Percentiles rank a stretch among this genome's conserved stretches.
Conservation (phyloP, 2,329 filamentous ascomycete genomes). For the Orbilia javanica region DNA sequence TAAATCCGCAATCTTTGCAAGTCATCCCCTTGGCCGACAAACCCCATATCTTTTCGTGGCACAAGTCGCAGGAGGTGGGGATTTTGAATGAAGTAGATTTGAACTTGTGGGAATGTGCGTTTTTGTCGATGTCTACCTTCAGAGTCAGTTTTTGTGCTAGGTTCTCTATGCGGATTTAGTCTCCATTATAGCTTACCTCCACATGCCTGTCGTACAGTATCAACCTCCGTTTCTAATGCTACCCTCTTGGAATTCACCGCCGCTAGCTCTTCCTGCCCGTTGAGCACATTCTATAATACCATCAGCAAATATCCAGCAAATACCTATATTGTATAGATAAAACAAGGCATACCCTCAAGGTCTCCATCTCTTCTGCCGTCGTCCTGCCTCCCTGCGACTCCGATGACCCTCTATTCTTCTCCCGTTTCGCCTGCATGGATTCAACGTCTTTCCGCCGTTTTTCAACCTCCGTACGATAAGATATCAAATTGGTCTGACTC, state of each 20-base stretch:
- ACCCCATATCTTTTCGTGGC: constrained; percentile 96
- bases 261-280: constrained; percentile 77
- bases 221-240: constrained; percentile 91
- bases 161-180: neutral
- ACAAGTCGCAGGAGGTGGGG: constrained; percentile 97
- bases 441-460: constrained; percentile 83
- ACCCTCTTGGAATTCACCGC: constrained; percentile 84
- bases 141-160: neutral
- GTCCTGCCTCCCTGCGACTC: constrained; percentile 77
- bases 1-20: constrained; percentile 96
- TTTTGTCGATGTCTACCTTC: constrained; percentile 81
- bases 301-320: neutral
- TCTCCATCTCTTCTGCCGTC: constrained; percentile 60
- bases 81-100: constrained; percentile 99
- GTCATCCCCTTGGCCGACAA: constrained; percentile 96
- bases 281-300: constrained; percentile 59
- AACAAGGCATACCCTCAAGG: constrained; percentile 57
- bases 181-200: constrained; percentile 69
- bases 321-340: neutral
- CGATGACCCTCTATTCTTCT: constrained; percentile 75
- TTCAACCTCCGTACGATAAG: constrained; percentile 84
- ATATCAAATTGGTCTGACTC: constrained; percentile 84
- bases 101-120: constrained; percentile 96
- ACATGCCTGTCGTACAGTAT: constrained; percentile 89
- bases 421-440: constrained; percentile 82